phyloP scores from a whole-genome alignment of 306 rosid genomes.

The Mimosa bimucronata region DNA sequence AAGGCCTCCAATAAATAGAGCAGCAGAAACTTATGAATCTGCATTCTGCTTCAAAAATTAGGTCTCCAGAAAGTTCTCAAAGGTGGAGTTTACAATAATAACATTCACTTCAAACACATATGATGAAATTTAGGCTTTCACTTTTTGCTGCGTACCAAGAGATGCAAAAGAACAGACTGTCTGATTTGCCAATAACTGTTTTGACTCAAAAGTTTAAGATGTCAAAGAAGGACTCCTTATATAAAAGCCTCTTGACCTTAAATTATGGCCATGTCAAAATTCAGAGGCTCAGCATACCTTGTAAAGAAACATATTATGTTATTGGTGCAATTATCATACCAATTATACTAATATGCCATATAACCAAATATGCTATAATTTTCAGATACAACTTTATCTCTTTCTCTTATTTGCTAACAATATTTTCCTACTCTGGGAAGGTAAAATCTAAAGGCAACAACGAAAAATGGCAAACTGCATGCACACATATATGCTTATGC shows the following conservation, averaged over 20 bases:
- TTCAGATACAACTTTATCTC: too few relatives aligned
- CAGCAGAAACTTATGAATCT: slow-evolving; percentile 10
- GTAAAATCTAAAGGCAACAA: background rate
- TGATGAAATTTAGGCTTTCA: slow-evolving; percentile 4
- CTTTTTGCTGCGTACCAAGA: background rate
- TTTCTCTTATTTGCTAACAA: too few relatives aligned
- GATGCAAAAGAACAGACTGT: background rate
- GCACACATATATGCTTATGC: slow-evolving; percentile 11
- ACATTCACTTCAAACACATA: slow-evolving; percentile 25
- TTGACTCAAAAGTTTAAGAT: background rate
- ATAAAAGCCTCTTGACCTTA: background rate
- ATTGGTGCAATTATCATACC: background rate
- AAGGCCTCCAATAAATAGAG: slow-evolving; percentile 10
- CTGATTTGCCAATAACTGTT: background rate
- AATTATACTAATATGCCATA: background rate
- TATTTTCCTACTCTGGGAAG: background rate
- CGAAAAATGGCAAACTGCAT: slow-evolving; percentile 10
- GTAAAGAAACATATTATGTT: background rate
- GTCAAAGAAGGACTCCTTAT: background rate
- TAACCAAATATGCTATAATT: background rate
- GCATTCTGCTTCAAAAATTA: background rate
- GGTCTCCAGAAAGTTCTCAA: slow-evolving; percentile 13
- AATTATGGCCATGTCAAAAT: background rate
- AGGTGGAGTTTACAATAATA: slow-evolving; percentile 11
- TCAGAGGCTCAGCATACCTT: background rate